A percentile compares a stretch with the other conserved stretches of the same genome.
Evolutionary conservation across 179 eudicot genomes (phyloP).

Genomic region (Drosera spatulata): DNA sequence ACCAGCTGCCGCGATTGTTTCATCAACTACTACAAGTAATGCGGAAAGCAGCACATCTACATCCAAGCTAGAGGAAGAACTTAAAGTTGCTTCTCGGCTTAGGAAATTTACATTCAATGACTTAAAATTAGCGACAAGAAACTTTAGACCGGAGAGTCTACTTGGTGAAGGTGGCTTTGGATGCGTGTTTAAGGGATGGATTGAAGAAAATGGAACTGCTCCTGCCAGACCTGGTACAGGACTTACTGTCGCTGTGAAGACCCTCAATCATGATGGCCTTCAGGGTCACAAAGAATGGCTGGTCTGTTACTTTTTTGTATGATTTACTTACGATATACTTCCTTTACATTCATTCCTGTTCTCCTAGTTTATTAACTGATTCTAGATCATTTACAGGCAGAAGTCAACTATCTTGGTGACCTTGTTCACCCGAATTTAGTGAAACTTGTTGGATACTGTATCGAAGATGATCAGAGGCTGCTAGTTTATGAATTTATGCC

Average conservation of each 20-base stretch:
- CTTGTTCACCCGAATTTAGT: conserved; percentile 76
- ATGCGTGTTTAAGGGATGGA: too few relatives aligned
- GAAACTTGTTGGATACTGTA: conserved; percentile 81
- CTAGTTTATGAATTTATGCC: conserved; percentile 94
- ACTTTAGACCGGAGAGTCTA: too few relatives aligned
- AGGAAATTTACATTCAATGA: too few relatives aligned
- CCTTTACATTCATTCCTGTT: neutral
- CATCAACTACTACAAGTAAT: conserved; percentile 64
- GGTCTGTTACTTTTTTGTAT: conserved; percentile 31
- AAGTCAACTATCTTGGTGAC: conserved; percentile 76
- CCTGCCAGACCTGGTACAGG: conserved; percentile 84
- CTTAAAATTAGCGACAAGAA: too few relatives aligned
- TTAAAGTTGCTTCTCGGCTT: too few relatives aligned
- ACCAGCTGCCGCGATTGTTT: conserved; percentile 36
- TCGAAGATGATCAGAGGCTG: conserved; percentile 93
- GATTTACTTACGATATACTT: neutral
- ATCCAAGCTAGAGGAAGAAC: conserved; percentile 69
- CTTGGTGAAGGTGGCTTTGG: too few relatives aligned
- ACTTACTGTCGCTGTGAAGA: conserved; percentile 88
- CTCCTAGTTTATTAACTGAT: conserved; percentile 2
- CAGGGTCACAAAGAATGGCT: conserved; percentile 2
- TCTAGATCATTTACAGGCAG: conserved; percentile 47
- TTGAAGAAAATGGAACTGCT: conserved; percentile 62
- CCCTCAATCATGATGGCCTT: conserved; percentile 28
- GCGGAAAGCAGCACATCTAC: conserved; percentile 76